These are phyloP conservation scores for Ailanthus altissimus DNA, from an alignment of 345 rosid species.

Conservation along the genomic window DNA sequence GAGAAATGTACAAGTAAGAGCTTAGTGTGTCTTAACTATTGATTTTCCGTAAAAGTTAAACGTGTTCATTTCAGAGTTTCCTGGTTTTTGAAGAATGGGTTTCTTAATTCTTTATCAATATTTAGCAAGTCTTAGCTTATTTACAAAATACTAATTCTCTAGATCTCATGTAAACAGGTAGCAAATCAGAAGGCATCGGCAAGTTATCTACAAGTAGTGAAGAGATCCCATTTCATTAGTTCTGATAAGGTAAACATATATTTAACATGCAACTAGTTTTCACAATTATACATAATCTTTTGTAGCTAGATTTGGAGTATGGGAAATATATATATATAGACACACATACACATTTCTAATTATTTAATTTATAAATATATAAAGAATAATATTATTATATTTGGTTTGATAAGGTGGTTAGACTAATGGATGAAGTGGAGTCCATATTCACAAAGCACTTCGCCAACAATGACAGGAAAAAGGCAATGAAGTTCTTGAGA, in stretches of 20 bases:
- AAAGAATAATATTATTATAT: conserved; percentile 1
- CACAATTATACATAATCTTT: too few species aligned
- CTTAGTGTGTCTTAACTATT: too few species aligned
- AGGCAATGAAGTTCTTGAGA: conserved; percentile 91
- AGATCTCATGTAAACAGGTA: conserved; percentile 62
- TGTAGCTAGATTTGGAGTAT: too few species aligned
- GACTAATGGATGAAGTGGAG: conserved; percentile 98
- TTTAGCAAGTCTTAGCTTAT: neutral
- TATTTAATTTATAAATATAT: too few species aligned
- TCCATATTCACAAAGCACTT: conserved; percentile 94
- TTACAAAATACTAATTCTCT: neutral
- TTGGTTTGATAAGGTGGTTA: conserved; percentile 58
- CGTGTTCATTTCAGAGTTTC: too few species aligned
- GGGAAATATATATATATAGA: too few species aligned
- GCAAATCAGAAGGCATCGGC: conserved; percentile 79
- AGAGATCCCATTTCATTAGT: conserved; percentile 85
- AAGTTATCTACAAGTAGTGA: conserved; percentile 77
- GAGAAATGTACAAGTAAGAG: too few species aligned
- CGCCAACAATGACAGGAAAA: conserved; percentile 92
- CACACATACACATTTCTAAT: too few species aligned
- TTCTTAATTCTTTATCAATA: neutral
- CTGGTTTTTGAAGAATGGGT: neutral
- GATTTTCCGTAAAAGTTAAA: too few species aligned
- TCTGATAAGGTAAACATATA: conserved; percentile 75
- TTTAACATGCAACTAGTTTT: too few species aligned